Evolutionary conservation across 164 flowering plant genomes (phyloP).

Genomic region (Santalum album): DNA sequence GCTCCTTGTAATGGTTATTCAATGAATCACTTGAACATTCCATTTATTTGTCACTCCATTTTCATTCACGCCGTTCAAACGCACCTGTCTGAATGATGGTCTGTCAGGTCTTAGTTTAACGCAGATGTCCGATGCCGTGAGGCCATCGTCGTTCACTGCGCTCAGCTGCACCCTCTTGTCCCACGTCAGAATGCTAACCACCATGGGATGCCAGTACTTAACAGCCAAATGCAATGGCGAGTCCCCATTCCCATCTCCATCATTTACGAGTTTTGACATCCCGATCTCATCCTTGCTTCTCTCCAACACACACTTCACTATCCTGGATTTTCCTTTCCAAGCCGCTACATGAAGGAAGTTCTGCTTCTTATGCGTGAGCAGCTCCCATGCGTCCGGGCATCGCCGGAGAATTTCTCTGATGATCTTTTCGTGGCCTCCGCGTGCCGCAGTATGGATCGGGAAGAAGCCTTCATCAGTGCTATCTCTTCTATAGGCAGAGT

Average conservation of each 20-base stretch:
- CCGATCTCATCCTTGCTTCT: conserved; percentile 5
- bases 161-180: conserved; percentile 13
- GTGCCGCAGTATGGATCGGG: conserved; percentile 19
- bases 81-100: no score
- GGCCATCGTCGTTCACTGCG: conserved; percentile 7
- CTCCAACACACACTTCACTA: conserved; percentile 11
- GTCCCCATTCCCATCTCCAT: conserved; percentile 15
- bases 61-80: no score
- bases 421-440: conserved; percentile 14
- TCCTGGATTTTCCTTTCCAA: conserved; percentile 8
- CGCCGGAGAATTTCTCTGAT: conserved; percentile 9
- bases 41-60: no score
- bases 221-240: conserved; percentile 27
- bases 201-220: conserved; percentile 8
- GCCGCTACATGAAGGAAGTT: conserved; percentile 25
- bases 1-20: no score
- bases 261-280: conserved; percentile 17
- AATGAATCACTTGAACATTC: no score
- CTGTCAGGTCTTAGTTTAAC: no score
- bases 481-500: conserved; percentile 8
- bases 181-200: conserved; percentile 14
- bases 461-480: background rate
- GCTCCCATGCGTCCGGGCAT: conserved; percentile 12
- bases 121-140: conserved; percentile 18
- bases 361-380: conserved; percentile 6